These are phyloP conservation scores for Cercospora sesami DNA, from an alignment of 2,329 filamentous ascomycete species.

Conservation along the genomic window DNA sequence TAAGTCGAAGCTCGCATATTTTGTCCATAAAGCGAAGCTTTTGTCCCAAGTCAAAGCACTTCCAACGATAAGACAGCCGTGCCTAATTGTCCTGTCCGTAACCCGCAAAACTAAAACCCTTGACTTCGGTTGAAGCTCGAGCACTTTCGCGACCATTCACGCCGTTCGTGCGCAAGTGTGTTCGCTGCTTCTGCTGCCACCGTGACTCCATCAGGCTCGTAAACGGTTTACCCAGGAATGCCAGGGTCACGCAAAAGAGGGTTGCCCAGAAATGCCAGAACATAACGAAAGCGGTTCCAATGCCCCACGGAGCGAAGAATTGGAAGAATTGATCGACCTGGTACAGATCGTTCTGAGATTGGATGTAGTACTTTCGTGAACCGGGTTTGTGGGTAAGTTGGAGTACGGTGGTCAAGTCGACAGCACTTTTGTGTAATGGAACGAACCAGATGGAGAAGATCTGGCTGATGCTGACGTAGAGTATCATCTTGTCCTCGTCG, in stretches of 20 bases:
- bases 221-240: conserved; percentile 53
- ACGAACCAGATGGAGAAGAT: conserved; percentile 75
- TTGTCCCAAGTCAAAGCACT: background rate
- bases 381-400: conserved; percentile 29
- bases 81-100: background rate
- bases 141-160: background rate
- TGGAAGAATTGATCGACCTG: conserved; percentile 73
- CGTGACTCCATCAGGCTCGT: conserved; percentile 32
- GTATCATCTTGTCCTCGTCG: conserved; percentile 63
- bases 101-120: conserved; percentile 4
- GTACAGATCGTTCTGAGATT: conserved; percentile 77
- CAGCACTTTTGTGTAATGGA: conserved; percentile 66
- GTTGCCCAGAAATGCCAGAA: conserved; percentile 65
- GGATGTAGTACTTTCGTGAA: conserved; percentile 65
- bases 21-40: background rate
- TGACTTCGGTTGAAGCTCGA: background rate
- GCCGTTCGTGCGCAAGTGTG: conserved; percentile 8
- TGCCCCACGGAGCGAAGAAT: conserved; percentile 64
- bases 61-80: background rate
- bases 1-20: background rate
- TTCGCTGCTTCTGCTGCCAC: conserved; percentile 13
- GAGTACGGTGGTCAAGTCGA: conserved; percentile 38
- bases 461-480: conserved; percentile 74
- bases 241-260: conserved; percentile 62
- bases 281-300: conserved; percentile 51